phyloP scores from a whole-genome alignment of 805 yeast genomes.

The Metschnikowia sp. region DNA sequence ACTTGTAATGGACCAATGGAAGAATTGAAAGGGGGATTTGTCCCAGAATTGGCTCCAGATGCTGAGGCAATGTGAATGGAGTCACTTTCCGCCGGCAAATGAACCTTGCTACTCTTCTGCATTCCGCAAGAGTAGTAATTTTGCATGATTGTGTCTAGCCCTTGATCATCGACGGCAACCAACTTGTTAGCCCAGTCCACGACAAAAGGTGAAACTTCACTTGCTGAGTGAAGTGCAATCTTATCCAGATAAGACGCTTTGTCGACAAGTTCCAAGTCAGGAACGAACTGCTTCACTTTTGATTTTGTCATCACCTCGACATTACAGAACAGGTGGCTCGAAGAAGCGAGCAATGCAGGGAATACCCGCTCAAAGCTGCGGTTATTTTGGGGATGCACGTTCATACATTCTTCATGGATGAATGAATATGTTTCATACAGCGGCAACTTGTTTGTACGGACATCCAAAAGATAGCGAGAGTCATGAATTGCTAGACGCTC shows the following conservation, averaged over 20 bases:
- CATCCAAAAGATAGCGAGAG: constrained; percentile 20
- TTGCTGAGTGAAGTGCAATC: constrained; percentile 11
- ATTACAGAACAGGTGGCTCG: constrained; percentile 18
- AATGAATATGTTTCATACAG: constrained; percentile 18
- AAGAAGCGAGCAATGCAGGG: constrained; percentile 18
- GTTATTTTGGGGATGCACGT: constrained; percentile 19
- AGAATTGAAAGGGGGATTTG: constrained; percentile 5
- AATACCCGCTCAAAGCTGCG: constrained; percentile 20
- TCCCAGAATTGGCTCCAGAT: constrained; percentile 3
- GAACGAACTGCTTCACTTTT: constrained; percentile 18
- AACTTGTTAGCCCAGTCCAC: constrained; percentile 62
- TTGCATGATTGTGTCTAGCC: constrained; percentile 43
- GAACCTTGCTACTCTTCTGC: constrained; percentile 16
- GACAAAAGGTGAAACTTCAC: constrained; percentile 25
- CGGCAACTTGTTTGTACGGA: constrained; percentile 19
- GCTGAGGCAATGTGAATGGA: constrained; percentile 1
- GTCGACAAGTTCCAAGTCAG: constrained; percentile 17
- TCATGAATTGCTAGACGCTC: constrained; percentile 21
- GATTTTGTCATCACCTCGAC: constrained; percentile 14
- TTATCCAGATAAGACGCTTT: constrained; percentile 12
- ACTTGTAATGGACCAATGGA: neutral
- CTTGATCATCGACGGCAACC: constrained; percentile 48
- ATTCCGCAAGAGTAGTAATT: constrained; percentile 27
- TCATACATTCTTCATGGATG: constrained; percentile 20
- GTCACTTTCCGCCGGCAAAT: constrained; percentile 12